Evolutionary conservation across 2,329 filamentous ascomycete genomes (phyloP), one percentile per base, ranked within the genome.

Genomic region (Claviceps purpurea): DNA sequence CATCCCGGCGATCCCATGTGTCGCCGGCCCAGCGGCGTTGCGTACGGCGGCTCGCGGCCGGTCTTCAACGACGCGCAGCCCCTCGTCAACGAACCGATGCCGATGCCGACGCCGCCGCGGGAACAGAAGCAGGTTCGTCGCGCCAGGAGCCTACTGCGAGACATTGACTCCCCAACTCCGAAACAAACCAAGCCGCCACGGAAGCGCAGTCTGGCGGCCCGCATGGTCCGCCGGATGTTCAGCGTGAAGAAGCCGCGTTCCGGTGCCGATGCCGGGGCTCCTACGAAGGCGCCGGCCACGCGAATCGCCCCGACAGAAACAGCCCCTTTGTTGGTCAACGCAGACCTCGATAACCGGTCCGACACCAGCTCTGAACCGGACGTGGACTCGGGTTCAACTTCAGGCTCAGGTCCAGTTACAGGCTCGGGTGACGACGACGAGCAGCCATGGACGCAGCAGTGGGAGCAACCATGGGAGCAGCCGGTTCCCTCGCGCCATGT

Each of bases 401-500:
- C 18, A 2, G 30, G 14, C 34, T 51, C 68, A 68, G 70, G 72
- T 30, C 26, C 26, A 10, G 44, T 2, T 13, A 14, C 18, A 2
- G 30, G 14, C 18, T 51, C 68, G 68, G 70, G 72, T 11, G 70
- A 73, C 22, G 78, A 81, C 46, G 73, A 52, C 24, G 46, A 44
- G 18, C 45, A 39, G 18, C 45, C 26, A 11, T 90, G 49, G 79
- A 85, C 58, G 8, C 76, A 81, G 60, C 84, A 87, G 62, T 95
- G 89, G 89, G 84, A 91, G 8, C 26, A 30, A 11, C 26, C 26
- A 8, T 30, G 26, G 26, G 26, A 56, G 85, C 89, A 56, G 91
- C 90, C 0, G 8, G 86, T 96, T 11, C 77, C 81, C 1, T 79
- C 85, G 0, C 89, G 89, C 11, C 78, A 82, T 62, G 90, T 97